These are phyloP conservation scores for Kwoniella sp. DNA, from an alignment of 768 basidiomycete species.

Conservation along the genomic window DNA sequence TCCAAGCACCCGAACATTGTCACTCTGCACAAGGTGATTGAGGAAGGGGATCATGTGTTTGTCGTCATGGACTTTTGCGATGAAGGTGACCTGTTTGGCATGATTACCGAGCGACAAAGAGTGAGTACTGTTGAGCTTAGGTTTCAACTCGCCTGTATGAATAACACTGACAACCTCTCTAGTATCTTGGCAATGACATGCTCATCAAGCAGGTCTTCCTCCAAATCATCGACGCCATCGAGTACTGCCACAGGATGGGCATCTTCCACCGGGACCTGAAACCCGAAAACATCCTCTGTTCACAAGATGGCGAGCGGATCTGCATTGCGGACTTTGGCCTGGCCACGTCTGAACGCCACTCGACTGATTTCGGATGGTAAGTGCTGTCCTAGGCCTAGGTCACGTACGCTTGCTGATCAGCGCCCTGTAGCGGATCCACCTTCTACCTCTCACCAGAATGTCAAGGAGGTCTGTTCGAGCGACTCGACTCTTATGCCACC, in stretches of 20 bases:
- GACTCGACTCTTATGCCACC: constrained; percentile 60
- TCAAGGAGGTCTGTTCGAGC: constrained; percentile 57
- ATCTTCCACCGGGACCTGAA: constrained; percentile 97
- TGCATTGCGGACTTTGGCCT: constrained; percentile 94
- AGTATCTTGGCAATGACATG: constrained; percentile 76
- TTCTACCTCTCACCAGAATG: constrained; percentile 90
- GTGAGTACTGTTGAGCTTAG: constrained; percentile 50
- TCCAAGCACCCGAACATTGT: constrained; percentile 59
- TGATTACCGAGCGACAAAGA: constrained; percentile 59
- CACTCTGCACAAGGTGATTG: constrained; percentile 62
- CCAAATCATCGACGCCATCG: constrained; percentile 88
- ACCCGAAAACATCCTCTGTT: constrained; percentile 83
- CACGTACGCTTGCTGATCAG: not conserved
- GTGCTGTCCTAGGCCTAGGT: not conserved
- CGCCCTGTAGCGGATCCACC: constrained; percentile 64
- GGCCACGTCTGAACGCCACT: constrained; percentile 76
- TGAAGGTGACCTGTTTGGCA: constrained; percentile 85
- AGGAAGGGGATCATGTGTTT: constrained; percentile 62
- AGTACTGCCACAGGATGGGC: constrained; percentile 82
- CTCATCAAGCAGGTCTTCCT: constrained; percentile 86
- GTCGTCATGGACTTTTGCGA: constrained; percentile 87
- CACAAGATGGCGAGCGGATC: constrained; percentile 63
- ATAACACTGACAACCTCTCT: not conserved
- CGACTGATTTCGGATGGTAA: constrained; percentile 77
- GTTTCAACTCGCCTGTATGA: not conserved